Evolutionary conservation across 2,329 filamentous ascomycete genomes (phyloP).

Genomic region (Colletotrichum echinochloae): DNA sequence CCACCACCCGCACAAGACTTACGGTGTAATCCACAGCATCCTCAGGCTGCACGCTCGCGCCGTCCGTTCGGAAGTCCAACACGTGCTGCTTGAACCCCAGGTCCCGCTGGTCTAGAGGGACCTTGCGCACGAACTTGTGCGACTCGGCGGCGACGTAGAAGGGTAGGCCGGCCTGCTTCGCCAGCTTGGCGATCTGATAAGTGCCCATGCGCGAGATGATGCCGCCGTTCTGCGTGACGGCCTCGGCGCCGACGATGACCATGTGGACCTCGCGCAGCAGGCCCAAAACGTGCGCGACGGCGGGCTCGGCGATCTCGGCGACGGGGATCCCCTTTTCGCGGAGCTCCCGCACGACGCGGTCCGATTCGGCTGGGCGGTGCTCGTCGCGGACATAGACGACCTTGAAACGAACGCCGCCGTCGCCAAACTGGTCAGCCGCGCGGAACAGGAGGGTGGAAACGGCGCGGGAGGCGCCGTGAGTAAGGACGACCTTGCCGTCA

Average conservation of each 20-base stretch:
- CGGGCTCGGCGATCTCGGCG: constrained; percentile 66
- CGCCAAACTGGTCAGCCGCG: constrained; percentile 73
- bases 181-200: constrained; percentile 87
- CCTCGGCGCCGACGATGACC: constrained; percentile 79
- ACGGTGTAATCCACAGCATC: constrained; percentile 79
- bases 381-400: constrained; percentile 83
- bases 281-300: constrained; percentile 83
- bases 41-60: constrained; percentile 56
- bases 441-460: constrained; percentile 81
- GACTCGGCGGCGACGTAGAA: constrained; percentile 95
- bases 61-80: constrained; percentile 76
- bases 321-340: constrained; percentile 83
- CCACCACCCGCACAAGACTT: constrained; percentile 45
- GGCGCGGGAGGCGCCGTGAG: constrained; percentile 87
- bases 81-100: constrained; percentile 83
- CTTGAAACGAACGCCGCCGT: constrained; percentile 75
- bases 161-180: constrained; percentile 75
- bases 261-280: constrained; percentile 68
- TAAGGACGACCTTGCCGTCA: constrained; percentile 85
- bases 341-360: constrained; percentile 77
- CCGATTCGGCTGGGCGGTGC: constrained; percentile 69
- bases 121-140: constrained; percentile 94
- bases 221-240: constrained; percentile 93
- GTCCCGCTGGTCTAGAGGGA: constrained; percentile 84
- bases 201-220: constrained; percentile 89